Conservation (phyloP, 768 basidiomycete species). For the Tylopilus felleus region DNA sequence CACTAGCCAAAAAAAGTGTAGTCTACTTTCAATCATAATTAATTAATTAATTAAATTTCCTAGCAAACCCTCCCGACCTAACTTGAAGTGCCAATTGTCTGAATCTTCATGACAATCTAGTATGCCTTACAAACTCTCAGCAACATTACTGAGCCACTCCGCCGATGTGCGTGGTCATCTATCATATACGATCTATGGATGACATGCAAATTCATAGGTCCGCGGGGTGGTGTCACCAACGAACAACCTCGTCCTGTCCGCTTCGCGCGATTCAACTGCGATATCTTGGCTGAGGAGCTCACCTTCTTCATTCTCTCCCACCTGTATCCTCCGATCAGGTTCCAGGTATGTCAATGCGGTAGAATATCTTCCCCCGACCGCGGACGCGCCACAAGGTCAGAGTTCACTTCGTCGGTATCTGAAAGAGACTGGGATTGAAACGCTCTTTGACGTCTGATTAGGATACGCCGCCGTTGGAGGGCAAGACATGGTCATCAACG, state of each 20-base stretch:
- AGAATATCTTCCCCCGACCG: conserved; percentile 67
- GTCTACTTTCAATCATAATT: too few species aligned
- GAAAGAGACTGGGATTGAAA: neutral
- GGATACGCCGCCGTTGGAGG: conserved; percentile 87
- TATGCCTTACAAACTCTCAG: conserved; percentile 78
- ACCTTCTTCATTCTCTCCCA: conserved; percentile 50
- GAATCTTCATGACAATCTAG: neutral
- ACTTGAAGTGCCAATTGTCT: neutral
- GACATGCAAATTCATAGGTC: conserved; percentile 51
- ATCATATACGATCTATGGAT: neutral
- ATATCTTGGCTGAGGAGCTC: conserved; percentile 74
- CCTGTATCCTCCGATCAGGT: conserved; percentile 57
- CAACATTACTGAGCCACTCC: conserved; percentile 65
- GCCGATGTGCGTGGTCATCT: conserved; percentile 56
- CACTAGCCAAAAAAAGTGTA: too few species aligned
- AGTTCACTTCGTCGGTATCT: neutral
- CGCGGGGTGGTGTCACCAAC: conserved; percentile 77
- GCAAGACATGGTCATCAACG: conserved; percentile 84
- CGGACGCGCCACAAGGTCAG: conserved; percentile 69
- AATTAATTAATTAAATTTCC: too few species aligned
- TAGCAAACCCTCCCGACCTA: too few species aligned
- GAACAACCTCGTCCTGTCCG: conserved; percentile 77
- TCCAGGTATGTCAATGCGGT: conserved; percentile 80
- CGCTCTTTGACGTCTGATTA: conserved; percentile 30
- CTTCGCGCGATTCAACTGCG: conserved; percentile 88